A percentile compares a stretch with the other conserved stretches of the same genome.
These are phyloP conservation scores for Kwoniella sp. DNA, from an alignment of 768 basidiomycete species.

Conservation along the genomic window DNA sequence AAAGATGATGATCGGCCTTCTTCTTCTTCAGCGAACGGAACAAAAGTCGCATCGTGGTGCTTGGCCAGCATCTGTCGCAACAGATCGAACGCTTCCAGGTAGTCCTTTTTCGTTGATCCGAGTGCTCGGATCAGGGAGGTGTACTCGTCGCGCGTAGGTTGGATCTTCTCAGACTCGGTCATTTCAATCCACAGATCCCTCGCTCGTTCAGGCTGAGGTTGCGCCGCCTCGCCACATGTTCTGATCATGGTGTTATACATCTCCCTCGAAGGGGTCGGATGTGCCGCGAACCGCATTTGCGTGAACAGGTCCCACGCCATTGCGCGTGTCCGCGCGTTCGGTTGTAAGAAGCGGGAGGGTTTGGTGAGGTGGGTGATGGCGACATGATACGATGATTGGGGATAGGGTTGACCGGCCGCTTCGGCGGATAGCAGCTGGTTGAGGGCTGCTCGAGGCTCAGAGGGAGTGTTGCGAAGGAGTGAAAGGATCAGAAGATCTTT, in stretches of 20 bases:
- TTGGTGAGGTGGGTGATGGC: constrained; percentile 60
- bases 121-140: constrained; percentile 81
- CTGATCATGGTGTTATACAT: constrained; percentile 85
- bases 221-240: constrained; percentile 66
- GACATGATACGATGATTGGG: constrained; percentile 73
- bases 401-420: constrained; percentile 64
- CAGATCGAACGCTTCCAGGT: constrained; percentile 79
- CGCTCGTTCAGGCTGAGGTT: constrained; percentile 83
- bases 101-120: constrained; percentile 64
- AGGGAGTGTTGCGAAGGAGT: constrained; percentile 56
- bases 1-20: constrained; percentile 49
- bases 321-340: constrained; percentile 57
- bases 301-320: constrained; percentile 93
- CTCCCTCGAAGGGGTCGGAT: constrained; percentile 71
- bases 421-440: constrained; percentile 74
- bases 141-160: constrained; percentile 71
- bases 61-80: constrained; percentile 84
- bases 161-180: constrained; percentile 68
- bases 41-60: constrained; percentile 64
- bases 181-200: constrained; percentile 92
- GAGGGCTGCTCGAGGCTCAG: constrained; percentile 68
- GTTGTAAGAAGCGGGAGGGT: constrained; percentile 61
- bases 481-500: constrained; percentile 62
- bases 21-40: constrained; percentile 43
- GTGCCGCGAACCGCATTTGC: constrained; percentile 95